Percentiles rank a stretch among this genome's conserved stretches.
Conservation (phyloP, 306 rosid species). For the Carpinus viminea region DNA sequence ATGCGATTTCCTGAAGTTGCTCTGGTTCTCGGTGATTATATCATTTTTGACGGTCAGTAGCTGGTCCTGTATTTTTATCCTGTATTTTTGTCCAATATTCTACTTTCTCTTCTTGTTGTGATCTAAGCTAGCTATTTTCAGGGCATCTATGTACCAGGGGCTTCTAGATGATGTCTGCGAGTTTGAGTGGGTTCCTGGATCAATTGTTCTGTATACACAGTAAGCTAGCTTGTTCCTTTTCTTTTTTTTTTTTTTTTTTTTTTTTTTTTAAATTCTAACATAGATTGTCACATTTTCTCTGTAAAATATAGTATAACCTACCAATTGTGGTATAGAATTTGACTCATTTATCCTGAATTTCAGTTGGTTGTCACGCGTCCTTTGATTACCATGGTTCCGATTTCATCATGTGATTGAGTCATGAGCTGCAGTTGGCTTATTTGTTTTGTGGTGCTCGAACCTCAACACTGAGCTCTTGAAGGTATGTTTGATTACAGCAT, state of each 20-base stretch:
- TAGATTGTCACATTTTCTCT: background rate
- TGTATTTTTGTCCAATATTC: slow-evolving; percentile 10
- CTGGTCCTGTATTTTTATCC: slow-evolving; percentile 7
- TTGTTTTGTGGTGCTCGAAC: slow-evolving; percentile 23
- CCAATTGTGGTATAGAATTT: slow-evolving; percentile 4
- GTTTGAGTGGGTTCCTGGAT: slow-evolving; percentile 40
- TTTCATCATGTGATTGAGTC: slow-evolving; percentile 33
- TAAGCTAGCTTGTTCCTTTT: slow-evolving; percentile 23
- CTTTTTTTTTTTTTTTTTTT: too few species aligned
- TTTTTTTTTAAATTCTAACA: background rate
- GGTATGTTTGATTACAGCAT: slow-evolving; percentile 33
- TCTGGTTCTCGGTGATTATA: slow-evolving; percentile 33
- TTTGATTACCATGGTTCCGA: slow-evolving; percentile 34
- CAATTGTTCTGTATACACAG: slow-evolving; percentile 33
- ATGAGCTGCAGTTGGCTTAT: slow-evolving; percentile 45
- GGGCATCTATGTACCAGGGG: slow-evolving; percentile 41
- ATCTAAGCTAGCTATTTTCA: slow-evolving; percentile 23
- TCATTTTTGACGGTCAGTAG: slow-evolving; percentile 53
- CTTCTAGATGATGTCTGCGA: slow-evolving; percentile 39
- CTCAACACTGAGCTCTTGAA: slow-evolving; percentile 48
- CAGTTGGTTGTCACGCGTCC: slow-evolving; percentile 24
- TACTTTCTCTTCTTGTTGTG: slow-evolving; percentile 14
- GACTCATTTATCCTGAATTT: slow-evolving; percentile 5
- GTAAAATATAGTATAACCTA: slow-evolving; percentile 6
- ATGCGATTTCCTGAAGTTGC: slow-evolving; percentile 73